These are phyloP conservation scores for Theileria annulata DNA, from an alignment of 169 alveolate genomes.

Conservation along the genomic window DNA sequence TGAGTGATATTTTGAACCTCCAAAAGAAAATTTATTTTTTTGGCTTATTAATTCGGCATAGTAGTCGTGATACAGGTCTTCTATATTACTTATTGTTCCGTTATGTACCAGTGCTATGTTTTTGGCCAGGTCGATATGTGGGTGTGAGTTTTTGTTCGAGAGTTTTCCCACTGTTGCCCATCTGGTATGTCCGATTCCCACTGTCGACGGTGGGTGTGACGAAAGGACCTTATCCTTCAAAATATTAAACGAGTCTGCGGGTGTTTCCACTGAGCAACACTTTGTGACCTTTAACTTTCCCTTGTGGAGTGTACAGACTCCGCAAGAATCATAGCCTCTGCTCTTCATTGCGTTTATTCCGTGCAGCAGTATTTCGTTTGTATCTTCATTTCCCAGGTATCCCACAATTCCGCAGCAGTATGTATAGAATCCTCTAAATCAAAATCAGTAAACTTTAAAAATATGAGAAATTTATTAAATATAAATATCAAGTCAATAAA, in stretches of 20 bases:
- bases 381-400: constrained; percentile 82
- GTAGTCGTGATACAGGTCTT: constrained; percentile 40
- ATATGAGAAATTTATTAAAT: neutral
- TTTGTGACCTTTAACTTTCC: constrained; percentile 84
- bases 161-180: constrained; percentile 99
- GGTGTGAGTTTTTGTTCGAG: constrained; percentile 96
- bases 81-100: constrained; percentile 85
- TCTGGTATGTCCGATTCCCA: constrained; percentile 98
- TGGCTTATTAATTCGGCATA: constrained; percentile 30
- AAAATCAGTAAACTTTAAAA: neutral
- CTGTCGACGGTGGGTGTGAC: constrained; percentile 79
- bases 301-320: constrained; percentile 85
- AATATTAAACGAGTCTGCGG: constrained; percentile 84
- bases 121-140: constrained; percentile 90
- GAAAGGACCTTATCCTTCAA: constrained; percentile 71
- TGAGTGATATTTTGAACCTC: neutral
- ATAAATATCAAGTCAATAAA: neutral
- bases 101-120: constrained; percentile 93
- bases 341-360: constrained; percentile 87
- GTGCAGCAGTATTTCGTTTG: constrained; percentile 79
- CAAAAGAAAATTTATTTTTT: constrained; percentile 48
- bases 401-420: constrained; percentile 89
- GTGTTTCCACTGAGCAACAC: constrained; percentile 67
- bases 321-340: constrained; percentile 96
- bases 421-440: constrained; percentile 19